These are phyloP conservation scores for Chaetomiaceae sp. DNA, from an alignment of 2,329 filamentous ascomycete genomes.

Conservation along the genomic window DNA sequence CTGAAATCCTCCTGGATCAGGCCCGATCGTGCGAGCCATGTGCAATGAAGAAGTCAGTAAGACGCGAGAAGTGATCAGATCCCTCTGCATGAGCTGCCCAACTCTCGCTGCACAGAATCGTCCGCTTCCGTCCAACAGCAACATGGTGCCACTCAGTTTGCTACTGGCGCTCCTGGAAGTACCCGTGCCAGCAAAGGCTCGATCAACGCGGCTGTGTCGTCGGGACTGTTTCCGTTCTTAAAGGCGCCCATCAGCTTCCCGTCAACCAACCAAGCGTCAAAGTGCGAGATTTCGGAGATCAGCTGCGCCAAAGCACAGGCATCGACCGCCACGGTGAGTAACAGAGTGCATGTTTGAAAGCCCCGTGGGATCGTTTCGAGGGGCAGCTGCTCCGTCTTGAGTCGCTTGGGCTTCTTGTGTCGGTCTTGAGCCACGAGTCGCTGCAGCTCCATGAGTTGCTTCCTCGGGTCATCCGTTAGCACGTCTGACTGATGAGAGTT, in stretches of 20 bases:
- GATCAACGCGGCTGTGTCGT: conserved; percentile 4
- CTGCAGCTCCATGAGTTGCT: conserved; percentile 23
- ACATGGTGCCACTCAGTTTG: neutral
- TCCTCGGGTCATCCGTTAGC: conserved; percentile 11
- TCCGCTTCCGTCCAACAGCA: too few species aligned
- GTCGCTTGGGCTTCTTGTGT: conserved; percentile 20
- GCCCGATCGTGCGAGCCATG: neutral
- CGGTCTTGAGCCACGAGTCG: conserved; percentile 16
- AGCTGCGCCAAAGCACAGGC: neutral
- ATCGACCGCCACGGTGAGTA: conserved; percentile 14
- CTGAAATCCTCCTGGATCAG: neutral
- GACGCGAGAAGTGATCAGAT: too few species aligned
- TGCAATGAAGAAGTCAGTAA: too few species aligned
- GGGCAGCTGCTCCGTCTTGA: conserved; percentile 26
- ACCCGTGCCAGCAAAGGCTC: conserved; percentile 4
- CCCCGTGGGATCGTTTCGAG: conserved; percentile 23
- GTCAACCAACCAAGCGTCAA: conserved; percentile 17
- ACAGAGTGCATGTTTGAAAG: conserved; percentile 16
- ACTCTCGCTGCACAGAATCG: too few species aligned
- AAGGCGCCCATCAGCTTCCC: conserved; percentile 10
- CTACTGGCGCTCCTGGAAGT: neutral
- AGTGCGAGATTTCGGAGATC: neutral
- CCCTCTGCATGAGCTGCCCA: too few species aligned
- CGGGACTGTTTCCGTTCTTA: neutral
- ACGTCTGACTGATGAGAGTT: neutral